Conservation (phyloP, 2,329 filamentous ascomycete species). For the Trichoderma semiorbis region DNA sequence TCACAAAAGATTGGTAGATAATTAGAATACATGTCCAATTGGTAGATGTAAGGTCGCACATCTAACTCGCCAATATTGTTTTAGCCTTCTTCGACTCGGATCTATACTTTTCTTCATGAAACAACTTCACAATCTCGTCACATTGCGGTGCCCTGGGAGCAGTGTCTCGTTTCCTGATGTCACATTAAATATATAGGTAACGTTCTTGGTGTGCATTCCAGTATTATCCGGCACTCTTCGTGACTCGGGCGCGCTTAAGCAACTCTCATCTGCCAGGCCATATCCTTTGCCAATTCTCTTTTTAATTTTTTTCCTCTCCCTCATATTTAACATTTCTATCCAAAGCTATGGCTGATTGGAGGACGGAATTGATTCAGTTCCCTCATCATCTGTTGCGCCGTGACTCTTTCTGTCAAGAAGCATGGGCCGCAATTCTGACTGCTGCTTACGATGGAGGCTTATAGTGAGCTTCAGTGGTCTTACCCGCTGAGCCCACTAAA, state of each 20-base stretch:
- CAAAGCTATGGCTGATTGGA: neutral
- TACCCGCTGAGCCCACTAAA: neutral
- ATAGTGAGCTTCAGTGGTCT: neutral
- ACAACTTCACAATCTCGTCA: neutral
- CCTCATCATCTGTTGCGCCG: neutral
- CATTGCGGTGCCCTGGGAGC: fast-evolving
- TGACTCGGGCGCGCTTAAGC: neutral
- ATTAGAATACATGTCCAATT: neutral
- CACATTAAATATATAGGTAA: neutral
- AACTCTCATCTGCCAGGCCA: neutral
- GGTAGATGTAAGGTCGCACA: neutral
- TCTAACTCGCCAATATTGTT: no score
- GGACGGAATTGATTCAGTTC: neutral
- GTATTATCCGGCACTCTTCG: neutral
- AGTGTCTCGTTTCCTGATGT: neutral
- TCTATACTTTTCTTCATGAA: neutral
- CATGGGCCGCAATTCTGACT: neutral
- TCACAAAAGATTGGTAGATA: neutral
- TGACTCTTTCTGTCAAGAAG: neutral
- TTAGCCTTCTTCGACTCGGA: neutral
- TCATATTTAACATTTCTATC: neutral
- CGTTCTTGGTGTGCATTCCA: neutral
- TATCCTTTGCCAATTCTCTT: neutral
- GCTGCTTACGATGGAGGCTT: neutral
- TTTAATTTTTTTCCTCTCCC: no score